Evolutionary conservation across 192 early-diverging fungal species (phyloP).

Genomic region (Dimargaris verticillata): DNA sequence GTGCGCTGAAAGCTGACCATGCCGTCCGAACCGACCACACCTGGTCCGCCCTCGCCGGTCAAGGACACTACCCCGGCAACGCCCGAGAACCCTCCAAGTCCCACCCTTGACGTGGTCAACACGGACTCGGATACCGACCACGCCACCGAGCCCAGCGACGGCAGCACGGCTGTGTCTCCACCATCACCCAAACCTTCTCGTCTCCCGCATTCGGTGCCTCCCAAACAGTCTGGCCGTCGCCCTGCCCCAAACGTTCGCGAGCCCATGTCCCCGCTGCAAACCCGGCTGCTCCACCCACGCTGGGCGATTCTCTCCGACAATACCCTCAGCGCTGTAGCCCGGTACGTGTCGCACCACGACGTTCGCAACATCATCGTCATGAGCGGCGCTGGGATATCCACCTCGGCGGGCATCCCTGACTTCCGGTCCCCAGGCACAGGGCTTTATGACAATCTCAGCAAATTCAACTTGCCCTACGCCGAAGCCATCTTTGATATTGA

Average conservation of each 20-base stretch:
- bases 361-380: conserved; percentile 57
- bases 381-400: conserved; percentile 85
- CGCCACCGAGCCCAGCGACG: no score
- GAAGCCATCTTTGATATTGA: conserved; percentile 89
- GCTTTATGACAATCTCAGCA: conserved; percentile 76
- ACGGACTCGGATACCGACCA: no score
- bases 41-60: neutral
- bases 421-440: conserved; percentile 86
- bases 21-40: no score
- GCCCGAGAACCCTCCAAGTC: no score
- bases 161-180: neutral
- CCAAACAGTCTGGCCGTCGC: neutral
- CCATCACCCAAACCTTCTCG: neutral
- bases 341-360: conserved; percentile 18
- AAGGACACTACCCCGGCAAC: neutral
- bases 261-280: neutral
- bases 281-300: neutral
- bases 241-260: neutral
- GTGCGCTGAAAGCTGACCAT: no score
- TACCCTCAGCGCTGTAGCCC: conserved; percentile 18
- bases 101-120: no score
- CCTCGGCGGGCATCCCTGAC: conserved; percentile 75
- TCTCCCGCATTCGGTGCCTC: neutral
- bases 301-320: neutral
- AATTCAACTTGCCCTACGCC: conserved; percentile 80